Conservation (phyloP, 192 early-diverging fungal species). For the Haplosporangium gracile region DNA sequence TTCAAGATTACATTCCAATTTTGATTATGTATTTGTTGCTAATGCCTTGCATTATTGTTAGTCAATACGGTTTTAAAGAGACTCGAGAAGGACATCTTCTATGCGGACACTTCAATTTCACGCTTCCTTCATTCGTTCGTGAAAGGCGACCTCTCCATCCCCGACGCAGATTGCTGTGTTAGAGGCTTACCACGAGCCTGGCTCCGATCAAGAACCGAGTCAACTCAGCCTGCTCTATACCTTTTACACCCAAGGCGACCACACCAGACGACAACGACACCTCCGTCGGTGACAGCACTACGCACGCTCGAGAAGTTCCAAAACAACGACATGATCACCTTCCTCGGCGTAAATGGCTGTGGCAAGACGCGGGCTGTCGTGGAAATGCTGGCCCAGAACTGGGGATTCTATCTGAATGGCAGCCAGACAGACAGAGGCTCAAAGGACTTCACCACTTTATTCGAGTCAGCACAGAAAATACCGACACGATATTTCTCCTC, state of each 20-base stretch:
- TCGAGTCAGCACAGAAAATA: slow-evolving; percentile 26
- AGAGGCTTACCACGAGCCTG: slow-evolving; percentile 36
- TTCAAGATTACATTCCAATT: no score
- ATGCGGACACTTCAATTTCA: no score
- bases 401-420: slow-evolving; percentile 54
- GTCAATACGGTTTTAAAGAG: no score
- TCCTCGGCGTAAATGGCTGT: slow-evolving; percentile 52
- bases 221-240: slow-evolving; percentile 38
- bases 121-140: slow-evolving; percentile 20
- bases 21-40: no score
- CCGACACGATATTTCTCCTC: slow-evolving; percentile 41
- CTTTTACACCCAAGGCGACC: slow-evolving; percentile 46
- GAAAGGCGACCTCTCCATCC: slow-evolving; percentile 27
- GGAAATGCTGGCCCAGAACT: slow-evolving; percentile 49
- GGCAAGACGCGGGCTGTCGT: slow-evolving; percentile 50
- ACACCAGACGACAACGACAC: slow-evolving; percentile 40
- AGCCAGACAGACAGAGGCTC: slow-evolving; percentile 41
- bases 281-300: slow-evolving; percentile 31
- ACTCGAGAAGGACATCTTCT: no score
- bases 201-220: slow-evolving; percentile 28
- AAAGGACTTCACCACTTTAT: slow-evolving; percentile 49
- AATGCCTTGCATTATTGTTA: no score
- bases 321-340: slow-evolving; percentile 44
- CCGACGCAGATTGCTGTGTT: slow-evolving; percentile 46
- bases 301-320: slow-evolving; percentile 29